These are phyloP conservation scores for Chaetomidium leptoderma DNA, from an alignment of 495 filamentous ascomycete genomes.

Conservation along the genomic window DNA sequence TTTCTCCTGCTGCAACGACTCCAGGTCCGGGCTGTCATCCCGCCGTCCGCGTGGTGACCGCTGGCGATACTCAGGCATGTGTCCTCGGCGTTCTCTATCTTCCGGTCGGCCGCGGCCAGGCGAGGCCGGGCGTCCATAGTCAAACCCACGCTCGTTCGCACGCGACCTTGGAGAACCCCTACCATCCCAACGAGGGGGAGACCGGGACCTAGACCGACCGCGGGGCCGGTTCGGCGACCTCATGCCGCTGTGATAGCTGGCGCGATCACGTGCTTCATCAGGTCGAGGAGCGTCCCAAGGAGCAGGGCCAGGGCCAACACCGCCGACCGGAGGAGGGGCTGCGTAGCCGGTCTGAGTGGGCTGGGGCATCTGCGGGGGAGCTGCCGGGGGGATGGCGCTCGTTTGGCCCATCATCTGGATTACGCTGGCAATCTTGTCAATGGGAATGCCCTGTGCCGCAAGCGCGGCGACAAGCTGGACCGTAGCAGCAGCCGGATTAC, in stretches of 20 bases:
- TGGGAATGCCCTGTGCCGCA: conserved; percentile 40
- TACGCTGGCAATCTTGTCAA: conserved; percentile 46
- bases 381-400: conserved; percentile 20
- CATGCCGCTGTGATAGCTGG: conserved; percentile 48
- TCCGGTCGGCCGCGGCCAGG: conserved; percentile 57
- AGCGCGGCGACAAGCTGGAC: conserved; percentile 51
- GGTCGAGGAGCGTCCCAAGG: conserved; percentile 37
- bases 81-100: conserved; percentile 55
- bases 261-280: conserved; percentile 59
- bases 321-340: conserved; percentile 26
- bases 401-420: conserved; percentile 41
- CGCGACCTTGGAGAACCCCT: conserved; percentile 41
- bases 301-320: conserved; percentile 30
- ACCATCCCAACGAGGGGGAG: conserved; percentile 63
- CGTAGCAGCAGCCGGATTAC: conserved; percentile 38
- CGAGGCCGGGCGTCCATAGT: conserved; percentile 37
- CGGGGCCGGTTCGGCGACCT: conserved; percentile 58
- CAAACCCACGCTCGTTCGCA: conserved; percentile 39
- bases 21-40: conserved; percentile 51
- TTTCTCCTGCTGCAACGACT: conserved; percentile 51
- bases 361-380: conserved; percentile 24
- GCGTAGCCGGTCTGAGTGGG: conserved; percentile 27
- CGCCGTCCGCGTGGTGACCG: conserved; percentile 68
- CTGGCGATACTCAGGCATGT: conserved; percentile 71
- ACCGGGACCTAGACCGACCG: conserved; percentile 69